Percentiles rank a stretch among this genome's conserved stretches.
These are phyloP conservation scores for Aureobasidium sp. DNA, from an alignment of 2,329 filamentous ascomycete species.

Conservation along the genomic window DNA sequence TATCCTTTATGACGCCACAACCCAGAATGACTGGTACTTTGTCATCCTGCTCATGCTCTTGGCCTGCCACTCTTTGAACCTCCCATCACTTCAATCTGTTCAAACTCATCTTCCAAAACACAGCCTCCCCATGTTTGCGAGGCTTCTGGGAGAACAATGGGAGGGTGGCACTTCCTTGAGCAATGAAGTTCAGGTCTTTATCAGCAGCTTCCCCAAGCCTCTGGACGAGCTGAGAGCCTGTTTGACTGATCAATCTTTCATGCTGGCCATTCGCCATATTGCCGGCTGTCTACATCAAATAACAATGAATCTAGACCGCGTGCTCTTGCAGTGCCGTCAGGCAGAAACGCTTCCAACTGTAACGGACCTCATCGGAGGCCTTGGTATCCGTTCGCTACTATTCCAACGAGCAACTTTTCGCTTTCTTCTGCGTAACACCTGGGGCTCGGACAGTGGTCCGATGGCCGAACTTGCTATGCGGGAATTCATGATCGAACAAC, in stretches of 20 bases:
- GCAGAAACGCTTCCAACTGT: constrained; percentile 5
- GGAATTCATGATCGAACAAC: constrained; percentile 2
- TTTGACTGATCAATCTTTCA: neutral
- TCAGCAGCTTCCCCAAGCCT: constrained; percentile 6
- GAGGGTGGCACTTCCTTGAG: neutral
- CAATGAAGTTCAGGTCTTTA: neutral
- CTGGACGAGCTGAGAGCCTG: neutral
- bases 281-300: neutral
- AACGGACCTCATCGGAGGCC: neutral
- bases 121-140: neutral
- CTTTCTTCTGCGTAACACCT: neutral
- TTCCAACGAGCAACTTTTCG: constrained; percentile 9
- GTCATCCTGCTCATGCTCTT: constrained; percentile 6
- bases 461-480: neutral
- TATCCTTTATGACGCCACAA: neutral
- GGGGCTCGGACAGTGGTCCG: constrained; percentile 1
- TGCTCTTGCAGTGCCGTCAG: neutral
- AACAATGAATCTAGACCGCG: neutral
- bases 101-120: neutral
- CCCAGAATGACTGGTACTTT: constrained; percentile 1
- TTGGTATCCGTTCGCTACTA: neutral
- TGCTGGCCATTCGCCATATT: neutral
- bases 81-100: neutral
- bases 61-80: neutral
- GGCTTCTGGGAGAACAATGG: neutral